Evolutionary conservation across 306 rosid species (phyloP).

Genomic region (Prinsepia uniflora): DNA sequence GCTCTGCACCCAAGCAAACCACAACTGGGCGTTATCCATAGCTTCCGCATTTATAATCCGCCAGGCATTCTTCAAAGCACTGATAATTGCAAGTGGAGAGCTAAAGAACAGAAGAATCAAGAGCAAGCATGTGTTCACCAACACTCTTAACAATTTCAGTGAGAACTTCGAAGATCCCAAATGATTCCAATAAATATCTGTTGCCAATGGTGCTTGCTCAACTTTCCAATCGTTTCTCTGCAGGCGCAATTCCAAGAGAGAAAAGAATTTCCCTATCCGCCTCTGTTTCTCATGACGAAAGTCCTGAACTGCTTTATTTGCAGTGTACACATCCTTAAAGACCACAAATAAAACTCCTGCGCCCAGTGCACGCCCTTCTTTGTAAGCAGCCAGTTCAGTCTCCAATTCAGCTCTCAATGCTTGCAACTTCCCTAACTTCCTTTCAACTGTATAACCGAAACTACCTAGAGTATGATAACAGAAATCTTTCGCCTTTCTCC

Average conservation of each 20-base stretch:
- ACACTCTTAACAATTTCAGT: constrained; percentile 56
- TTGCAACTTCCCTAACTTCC: constrained; percentile 64
- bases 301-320: constrained; percentile 94
- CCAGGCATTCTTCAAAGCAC: constrained; percentile 77
- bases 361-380: constrained; percentile 74
- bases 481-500: constrained; percentile 40
- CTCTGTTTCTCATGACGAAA: constrained; percentile 78
- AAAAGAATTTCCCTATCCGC: constrained; percentile 80
- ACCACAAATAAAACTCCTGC: constrained; percentile 93
- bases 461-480: constrained; percentile 39
- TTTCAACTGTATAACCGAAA: constrained; percentile 75
- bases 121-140: constrained; percentile 78
- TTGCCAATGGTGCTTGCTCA: constrained; percentile 92
- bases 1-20: constrained; percentile 92
- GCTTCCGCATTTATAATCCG: constrained; percentile 86
- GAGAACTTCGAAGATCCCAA: constrained; percentile 76
- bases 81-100: constrained; percentile 90
- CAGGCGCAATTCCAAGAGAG: constrained; percentile 69
- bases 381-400: constrained; percentile 72
- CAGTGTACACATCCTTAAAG: constrained; percentile 85
- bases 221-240: constrained; percentile 95
- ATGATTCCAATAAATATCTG: constrained; percentile 92
- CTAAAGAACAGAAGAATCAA: constrained; percentile 82
- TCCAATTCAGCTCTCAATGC: constrained; percentile 81
- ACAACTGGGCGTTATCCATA: constrained; percentile 84